Evolutionary conservation across 768 basidiomycete genomes (phyloP).

Genomic region (Glaciozyma martinii): DNA sequence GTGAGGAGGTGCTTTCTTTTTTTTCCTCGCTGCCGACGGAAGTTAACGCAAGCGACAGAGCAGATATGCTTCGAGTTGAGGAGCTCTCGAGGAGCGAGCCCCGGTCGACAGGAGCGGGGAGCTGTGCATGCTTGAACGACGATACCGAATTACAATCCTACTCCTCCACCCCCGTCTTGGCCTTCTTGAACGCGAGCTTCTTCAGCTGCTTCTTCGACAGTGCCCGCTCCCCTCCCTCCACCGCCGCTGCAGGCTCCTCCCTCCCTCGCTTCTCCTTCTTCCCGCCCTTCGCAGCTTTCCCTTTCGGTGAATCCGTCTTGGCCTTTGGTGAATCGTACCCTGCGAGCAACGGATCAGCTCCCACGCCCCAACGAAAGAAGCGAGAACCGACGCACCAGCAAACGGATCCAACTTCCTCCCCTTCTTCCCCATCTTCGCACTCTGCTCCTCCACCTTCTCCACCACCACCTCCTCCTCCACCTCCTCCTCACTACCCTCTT

Average conservation of each 20-base stretch:
- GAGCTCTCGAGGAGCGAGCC: no score
- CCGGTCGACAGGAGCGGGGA: no score
- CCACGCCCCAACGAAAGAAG: not conserved
- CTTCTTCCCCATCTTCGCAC: not conserved
- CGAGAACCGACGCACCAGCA: slow-evolving; percentile 46
- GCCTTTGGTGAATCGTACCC: slow-evolving; percentile 25
- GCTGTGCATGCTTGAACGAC: no score
- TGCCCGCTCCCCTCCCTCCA: not conserved
- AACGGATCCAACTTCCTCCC: slow-evolving; percentile 56
- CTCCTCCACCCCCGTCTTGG: no score
- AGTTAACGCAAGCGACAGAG: no score
- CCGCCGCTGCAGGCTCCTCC: not conserved
- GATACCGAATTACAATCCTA: no score
- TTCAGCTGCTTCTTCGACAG: not conserved
- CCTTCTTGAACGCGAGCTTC: not conserved
- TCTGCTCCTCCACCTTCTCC: slow-evolving; percentile 40
- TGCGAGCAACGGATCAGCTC: not conserved
- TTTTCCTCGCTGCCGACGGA: no score
- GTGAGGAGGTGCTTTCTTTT: no score
- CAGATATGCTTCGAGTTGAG: no score
- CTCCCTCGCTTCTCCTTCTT: not conserved
- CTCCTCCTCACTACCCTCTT: not conserved
- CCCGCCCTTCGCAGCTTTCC: not conserved
- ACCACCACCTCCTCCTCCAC: slow-evolving; percentile 44
- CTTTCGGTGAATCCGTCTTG: no score